Evolutionary conservation across 2,329 filamentous ascomycete species (phyloP), one percentile per base, ranked within the genome.

Genomic region (Xylariaceae sp.): DNA sequence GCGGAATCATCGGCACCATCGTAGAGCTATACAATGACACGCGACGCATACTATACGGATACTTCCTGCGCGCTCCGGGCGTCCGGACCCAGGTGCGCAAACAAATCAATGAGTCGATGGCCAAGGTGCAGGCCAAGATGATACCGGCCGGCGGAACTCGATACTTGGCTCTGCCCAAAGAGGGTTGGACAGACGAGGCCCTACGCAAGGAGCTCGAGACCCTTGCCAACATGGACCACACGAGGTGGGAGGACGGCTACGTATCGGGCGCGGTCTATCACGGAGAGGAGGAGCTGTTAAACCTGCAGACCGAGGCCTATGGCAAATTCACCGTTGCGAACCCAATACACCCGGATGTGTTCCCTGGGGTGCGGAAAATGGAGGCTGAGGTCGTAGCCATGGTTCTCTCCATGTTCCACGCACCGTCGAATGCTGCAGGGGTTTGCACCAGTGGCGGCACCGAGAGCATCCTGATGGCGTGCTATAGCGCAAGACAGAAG

Each of bases 311-410:
- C 5, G 91, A 97, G 72, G 93, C 95, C 0, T 98, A 93, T 80
- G 89, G 90, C 63, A 89, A 90, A 74, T 99, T 99, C 73, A 93
- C 92, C 48, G 95, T 99, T 26, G 85, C 92, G 40, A 99, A 99
- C 74, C 95, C 95, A 2, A 95, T 99, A 65, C 95, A 99, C 73
- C 95, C 95, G 6, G 95, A 99, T 76, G 93, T 99, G 43, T 99
- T 99, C 77, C 95, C 95, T 16, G 95, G 93, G 23, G 93, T 99
- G 50, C 83, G 95, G 68, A 99, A 99, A 84, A 99, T 99, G 95
- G 95, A 99, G 79, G 93, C 95, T 44, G 95, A 99, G 78, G 81
- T 99, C 59, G 95, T 99, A 50, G 89, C 93, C 63, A 99, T 99
- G 93, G 92, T 96, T 26, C 79, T 96, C 59, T 84, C 85, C 44